Evolutionary conservation across 2,329 filamentous ascomycete genomes (phyloP).

Genomic region (Neonectria punicea): DNA sequence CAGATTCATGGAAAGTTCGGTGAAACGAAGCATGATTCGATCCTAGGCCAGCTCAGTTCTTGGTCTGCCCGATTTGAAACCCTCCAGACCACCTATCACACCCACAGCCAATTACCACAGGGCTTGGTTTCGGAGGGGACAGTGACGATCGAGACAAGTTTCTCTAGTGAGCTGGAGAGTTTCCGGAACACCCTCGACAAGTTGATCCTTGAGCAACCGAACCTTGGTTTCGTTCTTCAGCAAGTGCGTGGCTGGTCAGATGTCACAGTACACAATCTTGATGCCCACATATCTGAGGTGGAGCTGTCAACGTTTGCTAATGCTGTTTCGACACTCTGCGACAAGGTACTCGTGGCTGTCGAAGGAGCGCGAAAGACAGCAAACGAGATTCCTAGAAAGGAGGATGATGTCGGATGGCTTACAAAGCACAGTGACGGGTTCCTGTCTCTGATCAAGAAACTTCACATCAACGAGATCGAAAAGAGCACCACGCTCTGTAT

Average conservation of each 20-base stretch:
- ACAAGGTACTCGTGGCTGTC: slow-evolving; percentile 81
- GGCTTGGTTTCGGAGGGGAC: slow-evolving; percentile 58
- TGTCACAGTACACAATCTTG: slow-evolving; percentile 36
- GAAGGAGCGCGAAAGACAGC: slow-evolving; percentile 74
- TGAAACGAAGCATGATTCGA: slow-evolving; percentile 56
- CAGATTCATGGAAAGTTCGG: slow-evolving; percentile 75
- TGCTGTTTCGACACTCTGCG: slow-evolving; percentile 71
- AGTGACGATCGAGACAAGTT: slow-evolving; percentile 46
- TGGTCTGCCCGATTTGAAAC: slow-evolving; percentile 62
- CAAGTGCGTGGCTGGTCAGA: slow-evolving; percentile 75
- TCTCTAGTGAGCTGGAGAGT: slow-evolving; percentile 49
- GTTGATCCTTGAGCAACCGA: slow-evolving; percentile 57
- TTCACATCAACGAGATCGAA: slow-evolving; percentile 69
- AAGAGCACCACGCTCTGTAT: slow-evolving; percentile 52
- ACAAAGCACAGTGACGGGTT: slow-evolving; percentile 61
- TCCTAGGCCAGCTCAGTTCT: slow-evolving; percentile 57
- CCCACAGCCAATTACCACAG: slow-evolving; percentile 60
- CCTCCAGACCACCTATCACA: slow-evolving; percentile 54
- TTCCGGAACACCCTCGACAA: slow-evolving; percentile 56
- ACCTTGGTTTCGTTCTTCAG: slow-evolving; percentile 71
- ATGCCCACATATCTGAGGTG: slow-evolving; percentile 18
- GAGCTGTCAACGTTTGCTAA: slow-evolving; percentile 62
- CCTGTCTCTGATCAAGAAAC: slow-evolving; percentile 63
- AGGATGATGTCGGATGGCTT: slow-evolving; percentile 52
- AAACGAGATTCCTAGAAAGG: slow-evolving; percentile 50